Evolutionary conservation across 352 stramenopile species (phyloP), one percentile per base, ranked within the genome.

Genomic region (Phytopythium kandeliae): DNA sequence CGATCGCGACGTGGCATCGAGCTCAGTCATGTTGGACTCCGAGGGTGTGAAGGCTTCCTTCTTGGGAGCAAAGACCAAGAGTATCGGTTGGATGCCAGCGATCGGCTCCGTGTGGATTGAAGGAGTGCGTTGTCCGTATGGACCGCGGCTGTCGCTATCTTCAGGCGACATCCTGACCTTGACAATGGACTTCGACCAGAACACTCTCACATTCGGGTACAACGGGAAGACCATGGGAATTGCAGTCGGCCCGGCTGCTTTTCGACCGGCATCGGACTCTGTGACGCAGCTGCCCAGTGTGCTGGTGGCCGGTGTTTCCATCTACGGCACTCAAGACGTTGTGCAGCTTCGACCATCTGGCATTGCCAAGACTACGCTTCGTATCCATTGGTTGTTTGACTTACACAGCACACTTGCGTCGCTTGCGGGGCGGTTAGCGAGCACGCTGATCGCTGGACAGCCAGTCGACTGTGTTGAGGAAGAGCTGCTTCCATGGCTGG

Each of bases 11-110:
- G 24, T 5, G 13, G 12, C 4, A 2, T 10, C 22, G 25, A n/a
- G 22, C 22, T 11, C 40, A 2, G 26, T n/a, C 51, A 19, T 12
- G 36, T 38, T 56, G 35, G 10, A 24, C 9, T 36, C 38, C 19
- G 25, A 63, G 21, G n/a, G 24, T 31, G 60, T 25, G 25, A 65
- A 67, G n/a, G 57, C 70, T 24, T 67, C 51, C 0, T 89, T 86
- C 62, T 9, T 89, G n/a, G 78, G 78, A 21, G 58, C 72, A 57
- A 69, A 51, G 0, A 4, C 25, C 5, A 71, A 53, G 53, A 92
- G 81, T 36, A 68, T 95, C 26, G 84, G 81, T 1, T 95, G 80
- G 81, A 95, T 95, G 81, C 84, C 84, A 0, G 85, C 84, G 12
- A 83, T 92, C 46, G 84, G 79, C 10, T 70, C 70, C 0, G 35